These are phyloP conservation scores for Mitragyna speciosa DNA, from an alignment of 257 asterid species.

Conservation along the genomic window DNA sequence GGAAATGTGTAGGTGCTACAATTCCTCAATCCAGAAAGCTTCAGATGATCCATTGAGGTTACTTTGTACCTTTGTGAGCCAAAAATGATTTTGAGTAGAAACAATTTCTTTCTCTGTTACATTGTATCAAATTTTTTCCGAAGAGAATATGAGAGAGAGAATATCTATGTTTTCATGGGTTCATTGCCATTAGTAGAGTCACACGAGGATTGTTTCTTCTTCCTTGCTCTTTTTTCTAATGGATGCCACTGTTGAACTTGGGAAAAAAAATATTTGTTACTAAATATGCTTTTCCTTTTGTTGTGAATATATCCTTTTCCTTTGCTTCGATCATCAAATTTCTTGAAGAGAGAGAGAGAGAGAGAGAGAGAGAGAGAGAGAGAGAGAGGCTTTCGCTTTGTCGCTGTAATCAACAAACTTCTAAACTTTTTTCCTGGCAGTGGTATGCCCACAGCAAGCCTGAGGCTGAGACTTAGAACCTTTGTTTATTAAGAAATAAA, in stretches of 20 bases:
- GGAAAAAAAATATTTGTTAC: neutral
- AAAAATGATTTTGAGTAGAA: no score
- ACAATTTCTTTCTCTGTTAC: neutral
- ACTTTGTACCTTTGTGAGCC: no score
- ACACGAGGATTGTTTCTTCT: neutral
- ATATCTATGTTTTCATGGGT: neutral
- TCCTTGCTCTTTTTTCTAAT: no score
- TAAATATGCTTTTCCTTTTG: neutral
- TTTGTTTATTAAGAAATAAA: neutral
- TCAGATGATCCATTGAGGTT: no score
- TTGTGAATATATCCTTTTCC: neutral
- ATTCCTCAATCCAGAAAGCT: no score
- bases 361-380: no score
- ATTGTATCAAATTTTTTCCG: neutral
- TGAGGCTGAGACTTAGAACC: neutral
- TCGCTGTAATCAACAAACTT: neutral
- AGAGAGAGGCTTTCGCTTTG: neutral
- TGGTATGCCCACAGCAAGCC: neutral
- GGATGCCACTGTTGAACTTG: no score
- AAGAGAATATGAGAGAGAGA: neutral
- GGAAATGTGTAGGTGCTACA: neutral
- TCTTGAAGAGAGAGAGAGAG: no score
- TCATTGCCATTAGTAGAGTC: neutral
- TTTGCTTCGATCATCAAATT: neutral
- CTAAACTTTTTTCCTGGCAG: neutral